These are phyloP conservation scores for Colletotrichum tofieldiae DNA, from an alignment of 2,329 filamentous ascomycete species.

Conservation along the genomic window DNA sequence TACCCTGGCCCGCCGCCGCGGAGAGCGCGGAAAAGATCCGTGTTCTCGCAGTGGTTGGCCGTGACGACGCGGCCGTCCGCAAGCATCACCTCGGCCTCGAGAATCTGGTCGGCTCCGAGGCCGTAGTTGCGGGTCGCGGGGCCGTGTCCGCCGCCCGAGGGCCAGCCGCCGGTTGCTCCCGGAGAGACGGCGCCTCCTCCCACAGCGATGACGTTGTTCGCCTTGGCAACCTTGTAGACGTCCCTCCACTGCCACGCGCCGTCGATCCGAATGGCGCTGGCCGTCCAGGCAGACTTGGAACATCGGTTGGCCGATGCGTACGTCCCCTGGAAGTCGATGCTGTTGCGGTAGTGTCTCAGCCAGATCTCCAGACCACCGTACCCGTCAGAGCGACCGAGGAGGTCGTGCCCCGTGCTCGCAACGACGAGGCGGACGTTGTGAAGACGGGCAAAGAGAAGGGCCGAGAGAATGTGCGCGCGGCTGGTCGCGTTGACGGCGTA, in stretches of 20 bases:
- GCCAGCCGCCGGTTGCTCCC: slow-evolving; percentile 55
- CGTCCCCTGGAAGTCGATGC: slow-evolving; percentile 47
- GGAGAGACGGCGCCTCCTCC: slow-evolving; percentile 49
- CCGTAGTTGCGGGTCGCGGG: slow-evolving; percentile 57
- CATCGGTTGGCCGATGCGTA: slow-evolving; percentile 48
- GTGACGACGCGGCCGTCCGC: slow-evolving; percentile 54
- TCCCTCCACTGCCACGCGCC: slow-evolving; percentile 54
- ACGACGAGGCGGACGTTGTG: slow-evolving; percentile 58
- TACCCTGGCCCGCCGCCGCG: slow-evolving; percentile 60
- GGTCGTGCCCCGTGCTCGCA: slow-evolving; percentile 61
- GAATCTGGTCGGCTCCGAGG: slow-evolving; percentile 60
- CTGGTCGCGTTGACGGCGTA: slow-evolving; percentile 48
- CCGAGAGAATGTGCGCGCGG: slow-evolving; percentile 40
- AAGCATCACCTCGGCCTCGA: slow-evolving; percentile 59
- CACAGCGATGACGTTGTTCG: slow-evolving; percentile 53
- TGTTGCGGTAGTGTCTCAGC: slow-evolving; percentile 52
- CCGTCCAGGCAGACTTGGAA: slow-evolving; percentile 49
- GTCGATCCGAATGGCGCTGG: slow-evolving; percentile 53
- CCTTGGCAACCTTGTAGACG: slow-evolving; percentile 51
- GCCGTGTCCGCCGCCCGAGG: slow-evolving; percentile 59
- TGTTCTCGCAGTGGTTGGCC: slow-evolving; percentile 52
- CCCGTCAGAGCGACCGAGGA: slow-evolving; percentile 53
- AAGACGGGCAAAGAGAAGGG: slow-evolving; percentile 32
- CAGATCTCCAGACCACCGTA: slow-evolving; percentile 53
- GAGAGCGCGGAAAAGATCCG: slow-evolving; percentile 57